Evolutionary conservation across 2,329 filamentous ascomycete species (phyloP).

Genomic region (Drechslerella coelobrocha): DNA sequence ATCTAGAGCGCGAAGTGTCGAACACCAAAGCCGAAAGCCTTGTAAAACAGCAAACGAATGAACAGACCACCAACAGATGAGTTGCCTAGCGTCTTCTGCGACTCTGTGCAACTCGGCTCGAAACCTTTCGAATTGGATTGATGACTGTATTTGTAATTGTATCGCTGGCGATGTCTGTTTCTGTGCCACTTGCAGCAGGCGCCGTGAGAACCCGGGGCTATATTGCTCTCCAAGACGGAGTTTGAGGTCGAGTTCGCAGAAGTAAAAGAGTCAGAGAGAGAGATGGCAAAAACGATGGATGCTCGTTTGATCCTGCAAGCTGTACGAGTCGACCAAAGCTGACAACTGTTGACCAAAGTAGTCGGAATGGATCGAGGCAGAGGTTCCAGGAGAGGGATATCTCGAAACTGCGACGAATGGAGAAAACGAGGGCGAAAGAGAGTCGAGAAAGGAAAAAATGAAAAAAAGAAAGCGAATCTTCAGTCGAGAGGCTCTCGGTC

Average conservation of each 20-base stretch:
- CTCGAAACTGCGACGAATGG: too few species aligned
- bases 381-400: too few species aligned
- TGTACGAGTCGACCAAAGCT: not conserved
- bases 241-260: not conserved
- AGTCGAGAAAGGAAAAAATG: too few species aligned
- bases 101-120: constrained; percentile 7
- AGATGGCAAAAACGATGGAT: too few species aligned
- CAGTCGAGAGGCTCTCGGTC: too few species aligned
- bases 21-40: too few species aligned
- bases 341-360: not conserved
- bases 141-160: constrained; percentile 3
- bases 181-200: constrained; percentile 4
- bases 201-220: not conserved
- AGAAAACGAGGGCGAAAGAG: too few species aligned
- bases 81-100: not conserved
- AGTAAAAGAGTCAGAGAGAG: not conserved
- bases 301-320: too few species aligned
- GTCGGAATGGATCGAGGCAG: too few species aligned
- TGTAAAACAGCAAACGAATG: not conserved
- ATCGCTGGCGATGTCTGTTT: constrained; percentile 5
- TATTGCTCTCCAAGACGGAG: constrained; percentile 1
- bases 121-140: not conserved
- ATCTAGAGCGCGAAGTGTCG: constrained; percentile 2
- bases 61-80: not conserved
- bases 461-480: too few species aligned